Percentiles rank a stretch among this genome's conserved stretches.
Conservation (phyloP, 139 green algal genomes). For the Volvox africanus region DNA sequence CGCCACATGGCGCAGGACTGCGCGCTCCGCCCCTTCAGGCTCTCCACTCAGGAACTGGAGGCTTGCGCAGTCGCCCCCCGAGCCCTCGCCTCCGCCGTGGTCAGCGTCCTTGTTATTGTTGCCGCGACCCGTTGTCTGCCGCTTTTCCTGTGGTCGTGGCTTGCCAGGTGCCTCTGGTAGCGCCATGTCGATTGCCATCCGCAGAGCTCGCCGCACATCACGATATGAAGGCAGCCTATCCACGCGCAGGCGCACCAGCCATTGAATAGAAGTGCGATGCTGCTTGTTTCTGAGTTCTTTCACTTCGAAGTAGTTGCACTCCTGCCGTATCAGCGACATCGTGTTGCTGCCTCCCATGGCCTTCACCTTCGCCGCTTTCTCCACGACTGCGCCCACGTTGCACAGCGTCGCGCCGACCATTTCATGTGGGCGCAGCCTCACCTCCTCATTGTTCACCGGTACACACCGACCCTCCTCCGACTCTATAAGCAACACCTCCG, state of each 20-base stretch:
- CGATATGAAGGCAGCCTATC: conserved; percentile 5
- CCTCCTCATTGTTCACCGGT: not conserved
- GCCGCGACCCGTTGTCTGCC: not conserved
- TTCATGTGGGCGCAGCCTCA: not conserved
- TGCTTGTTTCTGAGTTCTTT: not conserved
- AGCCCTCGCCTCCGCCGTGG: not conserved
- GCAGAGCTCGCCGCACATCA: not conserved
- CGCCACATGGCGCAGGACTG: not conserved
- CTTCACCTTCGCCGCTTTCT: not conserved
- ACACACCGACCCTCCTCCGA: not conserved
- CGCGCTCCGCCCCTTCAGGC: not conserved
- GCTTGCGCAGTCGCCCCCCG: not conserved
- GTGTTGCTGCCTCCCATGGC: not conserved
- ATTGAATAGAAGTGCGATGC: not conserved
- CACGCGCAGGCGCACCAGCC: not conserved
- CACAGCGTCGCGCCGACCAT: not conserved
- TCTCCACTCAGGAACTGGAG: not conserved
- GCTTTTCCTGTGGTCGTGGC: not conserved
- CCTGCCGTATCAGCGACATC: not conserved
- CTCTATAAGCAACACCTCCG: conserved; percentile 16
- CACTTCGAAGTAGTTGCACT: not conserved
- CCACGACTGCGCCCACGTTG: not conserved
- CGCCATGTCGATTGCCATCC: not conserved
- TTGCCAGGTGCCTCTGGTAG: not conserved
- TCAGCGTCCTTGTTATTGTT: not conserved